Base-by-base conservation (phyloP, 768 basidiomycete species). In the Termitomyces heimii region DNA sequence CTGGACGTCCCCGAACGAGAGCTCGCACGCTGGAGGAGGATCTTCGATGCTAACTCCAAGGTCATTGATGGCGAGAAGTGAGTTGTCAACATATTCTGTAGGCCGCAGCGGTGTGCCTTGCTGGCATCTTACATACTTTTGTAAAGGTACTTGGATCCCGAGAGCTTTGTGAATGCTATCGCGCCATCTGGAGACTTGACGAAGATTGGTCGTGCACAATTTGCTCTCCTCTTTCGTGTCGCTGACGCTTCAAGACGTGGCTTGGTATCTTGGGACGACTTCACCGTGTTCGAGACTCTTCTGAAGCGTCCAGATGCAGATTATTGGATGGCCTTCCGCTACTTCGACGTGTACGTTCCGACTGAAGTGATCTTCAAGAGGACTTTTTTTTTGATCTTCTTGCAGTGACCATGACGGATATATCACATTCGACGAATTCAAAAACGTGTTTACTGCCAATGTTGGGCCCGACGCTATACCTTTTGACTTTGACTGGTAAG, bases 251-350 rank as follows among this genome's bases (percentile, higher is more conserved):
- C 83, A 44, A 82, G 83, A 67, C 82, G 85, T 62, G 92, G 86
- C 37, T 75, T 89, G 26, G 81, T 96, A 54, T 88, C 89, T 51
- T 98, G 93, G 88, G 94, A 97, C 65, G 97, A 99, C 71, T 99
- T 97, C 64, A 86, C 86, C 6, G 88, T 96, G 60, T 99, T 99
- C 68, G 89, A 98, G 77, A 95, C 94, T 18, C 75, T 92, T 61
- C 74, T 96, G 65, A 94, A 98, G 76, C 81, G 91, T 62, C 92
- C 96, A 20, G 96, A 98, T 71, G 96, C 96, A 31, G 94, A 98
- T 70, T 95, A 96, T 71, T 92, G 89, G 82, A 94, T 95, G 72
- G 94, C 94, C 20, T 96, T 96, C 77, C 88, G 91, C 69, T 95
- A 92, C 68, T 97, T 96, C 70, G 94, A 97, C 71, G 89, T 88